Evolutionary conservation across 2,329 filamentous ascomycete genomes (phyloP).

Genomic region (Ophiosphaerella herpotricha): DNA sequence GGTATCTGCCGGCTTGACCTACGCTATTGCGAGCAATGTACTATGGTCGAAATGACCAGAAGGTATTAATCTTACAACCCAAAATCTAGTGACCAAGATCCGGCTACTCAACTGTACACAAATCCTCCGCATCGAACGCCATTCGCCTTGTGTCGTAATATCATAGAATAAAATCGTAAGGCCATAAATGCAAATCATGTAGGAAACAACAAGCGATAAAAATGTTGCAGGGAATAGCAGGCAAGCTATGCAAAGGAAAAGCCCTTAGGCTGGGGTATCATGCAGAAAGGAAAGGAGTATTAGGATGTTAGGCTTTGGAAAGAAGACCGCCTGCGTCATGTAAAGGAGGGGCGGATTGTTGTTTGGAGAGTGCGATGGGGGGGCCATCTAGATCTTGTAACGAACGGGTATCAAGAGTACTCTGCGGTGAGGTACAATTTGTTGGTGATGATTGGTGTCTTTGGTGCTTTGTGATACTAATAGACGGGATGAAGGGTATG

Average conservation of each 20-base stretch:
- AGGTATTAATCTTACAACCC: neutral
- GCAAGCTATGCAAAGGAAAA: constrained; percentile 25
- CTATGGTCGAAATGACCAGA: neutral
- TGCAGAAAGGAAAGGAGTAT: constrained; percentile 19
- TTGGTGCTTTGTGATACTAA: constrained; percentile 10
- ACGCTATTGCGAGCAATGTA: constrained; percentile 7
- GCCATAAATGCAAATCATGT: constrained; percentile 20
- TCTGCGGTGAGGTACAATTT: constrained; percentile 27
- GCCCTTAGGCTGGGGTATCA: constrained; percentile 42
- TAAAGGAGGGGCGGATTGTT: constrained; percentile 23
- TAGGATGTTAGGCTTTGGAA: constrained; percentile 18
- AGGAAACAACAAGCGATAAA: constrained; percentile 23
- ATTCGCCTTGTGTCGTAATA: constrained; percentile 9
- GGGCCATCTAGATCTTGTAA: constrained; percentile 39
- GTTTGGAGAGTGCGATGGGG: constrained; percentile 14
- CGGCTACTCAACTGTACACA: constrained; percentile 1
- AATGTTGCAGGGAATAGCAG: constrained; percentile 11
- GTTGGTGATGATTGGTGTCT: constrained; percentile 10
- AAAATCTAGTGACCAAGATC: neutral
- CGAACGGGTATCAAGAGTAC: constrained; percentile 29
- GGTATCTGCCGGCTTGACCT: constrained; percentile 14
- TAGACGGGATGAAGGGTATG: constrained; percentile 20
- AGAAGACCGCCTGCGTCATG: constrained; percentile 43
- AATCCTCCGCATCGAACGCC: constrained; percentile 2
- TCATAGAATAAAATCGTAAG: constrained; percentile 16